Conservation (phyloP, 2,329 filamentous ascomycete genomes). For the Alternaria conjuncta region DNA sequence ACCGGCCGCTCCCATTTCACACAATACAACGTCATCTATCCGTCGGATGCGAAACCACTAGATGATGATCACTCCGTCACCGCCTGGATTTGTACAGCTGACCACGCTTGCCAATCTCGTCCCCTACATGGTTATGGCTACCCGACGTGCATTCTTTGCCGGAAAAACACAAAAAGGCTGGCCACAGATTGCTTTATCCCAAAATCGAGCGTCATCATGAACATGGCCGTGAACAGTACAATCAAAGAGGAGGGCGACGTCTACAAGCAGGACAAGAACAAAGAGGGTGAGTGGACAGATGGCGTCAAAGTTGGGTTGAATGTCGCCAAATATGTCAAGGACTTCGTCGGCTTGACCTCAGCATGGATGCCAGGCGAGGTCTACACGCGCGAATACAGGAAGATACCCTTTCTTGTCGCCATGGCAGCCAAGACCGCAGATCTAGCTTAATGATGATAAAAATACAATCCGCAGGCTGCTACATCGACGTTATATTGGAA, state of each 20-base stretch:
- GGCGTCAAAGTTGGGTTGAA: not conserved
- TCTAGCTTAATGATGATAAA: not conserved
- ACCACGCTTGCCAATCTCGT: not conserved
- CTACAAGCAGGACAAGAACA: not conserved
- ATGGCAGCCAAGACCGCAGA: too few relatives aligned
- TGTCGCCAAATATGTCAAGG: not conserved
- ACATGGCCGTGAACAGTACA: not conserved
- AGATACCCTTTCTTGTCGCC: too few relatives aligned
- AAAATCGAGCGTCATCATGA: not conserved
- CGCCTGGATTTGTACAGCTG: not conserved
- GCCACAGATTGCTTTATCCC: not conserved
- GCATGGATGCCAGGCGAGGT: too few relatives aligned
- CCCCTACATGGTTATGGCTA: not conserved
- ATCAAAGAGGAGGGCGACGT: not conserved
- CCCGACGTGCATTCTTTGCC: not conserved
- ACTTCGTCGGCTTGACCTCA: not conserved
- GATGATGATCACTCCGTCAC: not conserved
- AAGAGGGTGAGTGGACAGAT: not conserved
- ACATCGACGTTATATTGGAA: not conserved
- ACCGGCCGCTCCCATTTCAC: not conserved
- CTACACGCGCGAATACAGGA: too few relatives aligned
- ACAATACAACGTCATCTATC: not conserved
- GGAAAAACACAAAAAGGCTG: not conserved
- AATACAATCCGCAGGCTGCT: not conserved
- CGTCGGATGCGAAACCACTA: not conserved